Evolutionary conservation across 2,329 filamentous ascomycete species (phyloP), one percentile per base, ranked within the genome.

Genomic region (Aspergillus sp.): DNA sequence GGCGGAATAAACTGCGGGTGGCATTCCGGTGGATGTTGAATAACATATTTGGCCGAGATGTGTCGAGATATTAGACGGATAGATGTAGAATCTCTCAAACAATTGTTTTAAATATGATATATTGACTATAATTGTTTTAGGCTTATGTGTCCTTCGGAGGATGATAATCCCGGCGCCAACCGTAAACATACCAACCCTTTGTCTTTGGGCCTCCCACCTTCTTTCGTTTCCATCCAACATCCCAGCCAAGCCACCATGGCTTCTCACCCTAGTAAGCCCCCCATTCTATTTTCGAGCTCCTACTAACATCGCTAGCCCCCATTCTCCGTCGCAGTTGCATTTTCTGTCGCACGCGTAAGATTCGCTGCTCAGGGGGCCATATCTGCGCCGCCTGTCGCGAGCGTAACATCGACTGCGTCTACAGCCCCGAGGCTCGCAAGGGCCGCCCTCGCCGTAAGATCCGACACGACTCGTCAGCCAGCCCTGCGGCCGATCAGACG

Each of bases 1-100:
- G 78, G 78, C 71, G 77, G 56, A 81, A 80, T 57, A 75, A 75
- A 60, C 53, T 78, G 14, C 67, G 77, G 16, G 71, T 80, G 45
- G 65, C 71, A 50, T 74, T 78, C 60, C 71, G 77, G 31, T 80
- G 78, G 78, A 57, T 75, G 18, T 59, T 78, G 20, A 80, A 80
- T 57, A 72, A 68, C 55, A 4, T 78, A 1, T 80, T 79, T 68
- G 78, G 78, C n/a, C 70, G 74, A 36, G 78, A 80, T 61, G 69
- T 80, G 32, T 78, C 77, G 22, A 70, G 78, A 31, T 80, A 78
- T 60, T 80, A 42, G 16, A 12, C 1, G 32, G 10, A 12, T 36
- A 36, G 11, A 36, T 36, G 14, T 36, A 36, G 32, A 36, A 16
- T 16, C 4, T 36, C 32, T 36, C 32, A 16, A 36, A 12, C 11